These are phyloP conservation scores for Xanthoconium stramineum DNA, from an alignment of 768 basidiomycete species.

Conservation along the genomic window DNA sequence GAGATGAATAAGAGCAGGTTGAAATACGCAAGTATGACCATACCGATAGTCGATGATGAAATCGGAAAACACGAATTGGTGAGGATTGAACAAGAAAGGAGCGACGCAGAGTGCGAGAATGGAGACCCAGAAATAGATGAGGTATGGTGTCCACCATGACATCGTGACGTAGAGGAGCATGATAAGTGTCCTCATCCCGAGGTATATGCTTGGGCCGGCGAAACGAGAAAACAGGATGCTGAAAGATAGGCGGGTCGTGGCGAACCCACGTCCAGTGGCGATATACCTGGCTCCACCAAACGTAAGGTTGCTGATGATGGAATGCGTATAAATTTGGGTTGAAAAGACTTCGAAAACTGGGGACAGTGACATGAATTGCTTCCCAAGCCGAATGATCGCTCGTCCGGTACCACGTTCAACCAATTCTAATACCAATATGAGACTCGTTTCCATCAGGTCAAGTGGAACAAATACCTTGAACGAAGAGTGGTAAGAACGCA, in stretches of 20 bases:
- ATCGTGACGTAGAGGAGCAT: conserved; percentile 93
- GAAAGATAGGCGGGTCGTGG: conserved; percentile 93
- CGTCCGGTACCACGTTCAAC: conserved; percentile 93
- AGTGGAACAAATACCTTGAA: conserved; percentile 62
- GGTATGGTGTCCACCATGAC: conserved; percentile 85
- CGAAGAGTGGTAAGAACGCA: conserved; percentile 89
- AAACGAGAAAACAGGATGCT: conserved; percentile 96
- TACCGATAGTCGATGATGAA: conserved; percentile 95
- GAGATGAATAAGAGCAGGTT: neutral
- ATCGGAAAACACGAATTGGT: conserved; percentile 96
- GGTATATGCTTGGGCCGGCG: conserved; percentile 96
- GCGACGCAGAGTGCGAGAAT: conserved; percentile 89
- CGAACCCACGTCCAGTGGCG: conserved; percentile 98
- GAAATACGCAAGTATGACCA: conserved; percentile 19
- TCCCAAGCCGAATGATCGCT: conserved; percentile 86
- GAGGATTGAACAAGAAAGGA: conserved; percentile 99
- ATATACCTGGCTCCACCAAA: conserved; percentile 99
- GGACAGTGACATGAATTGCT: conserved; percentile 92
- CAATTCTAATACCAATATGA: conserved; percentile 56
- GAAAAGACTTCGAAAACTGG: conserved; percentile 97
- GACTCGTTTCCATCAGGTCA: conserved; percentile 13
- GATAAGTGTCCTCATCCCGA: conserved; percentile 90
- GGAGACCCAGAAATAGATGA: conserved; percentile 98
- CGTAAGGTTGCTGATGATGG: conserved; percentile 93
- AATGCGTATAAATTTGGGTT: conserved; percentile 97